These are phyloP conservation scores for Meripilus lineatus DNA, from an alignment of 1,284 basidiomycete species.

Conservation along the genomic window DNA sequence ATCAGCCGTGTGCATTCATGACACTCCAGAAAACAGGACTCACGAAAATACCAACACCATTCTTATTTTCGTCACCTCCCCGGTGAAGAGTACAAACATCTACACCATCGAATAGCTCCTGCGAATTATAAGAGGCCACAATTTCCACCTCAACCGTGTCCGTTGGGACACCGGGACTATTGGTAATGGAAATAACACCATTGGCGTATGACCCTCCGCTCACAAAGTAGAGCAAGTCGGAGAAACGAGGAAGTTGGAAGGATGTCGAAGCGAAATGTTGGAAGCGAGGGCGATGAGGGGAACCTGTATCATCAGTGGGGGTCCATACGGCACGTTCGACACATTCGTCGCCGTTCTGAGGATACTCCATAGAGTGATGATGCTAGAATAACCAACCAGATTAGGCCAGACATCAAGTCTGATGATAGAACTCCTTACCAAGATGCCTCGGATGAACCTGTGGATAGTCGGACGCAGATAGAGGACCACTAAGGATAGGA, in stretches of 20 bases:
- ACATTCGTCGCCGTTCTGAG: no score
- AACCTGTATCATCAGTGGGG: conserved; percentile 1
- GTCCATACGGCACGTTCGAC: conserved; percentile 7
- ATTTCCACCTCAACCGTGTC: conserved; percentile 19
- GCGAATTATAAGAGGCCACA: conserved; percentile 15
- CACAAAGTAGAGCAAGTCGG: conserved; percentile 24
- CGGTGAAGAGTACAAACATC: conserved; percentile 20
- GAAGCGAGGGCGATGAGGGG: conserved; percentile 4
- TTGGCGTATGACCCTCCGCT: conserved; percentile 18
- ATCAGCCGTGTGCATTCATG: background rate
- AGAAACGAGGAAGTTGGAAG: conserved; percentile 19
- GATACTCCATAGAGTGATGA: background rate
- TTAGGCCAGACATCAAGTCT: no score
- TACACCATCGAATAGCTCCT: conserved; percentile 15
- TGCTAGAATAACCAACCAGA: no score
- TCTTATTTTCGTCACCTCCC: conserved; percentile 12
- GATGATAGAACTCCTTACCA: no score
- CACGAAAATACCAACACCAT: conserved; percentile 28
- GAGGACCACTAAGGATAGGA: no score
- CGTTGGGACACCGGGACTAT: conserved; percentile 10
- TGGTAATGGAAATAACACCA: conserved; percentile 20
- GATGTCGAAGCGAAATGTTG: conserved; percentile 14
- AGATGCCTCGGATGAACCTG: no score
- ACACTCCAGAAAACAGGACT: conserved; percentile 12
- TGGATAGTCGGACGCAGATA: no score